Percentiles rank a stretch among this genome's conserved stretches.
These are phyloP conservation scores for Periglandula ipomoeae DNA, from an alignment of 2,329 filamentous ascomycete genomes.

Conservation along the genomic window DNA sequence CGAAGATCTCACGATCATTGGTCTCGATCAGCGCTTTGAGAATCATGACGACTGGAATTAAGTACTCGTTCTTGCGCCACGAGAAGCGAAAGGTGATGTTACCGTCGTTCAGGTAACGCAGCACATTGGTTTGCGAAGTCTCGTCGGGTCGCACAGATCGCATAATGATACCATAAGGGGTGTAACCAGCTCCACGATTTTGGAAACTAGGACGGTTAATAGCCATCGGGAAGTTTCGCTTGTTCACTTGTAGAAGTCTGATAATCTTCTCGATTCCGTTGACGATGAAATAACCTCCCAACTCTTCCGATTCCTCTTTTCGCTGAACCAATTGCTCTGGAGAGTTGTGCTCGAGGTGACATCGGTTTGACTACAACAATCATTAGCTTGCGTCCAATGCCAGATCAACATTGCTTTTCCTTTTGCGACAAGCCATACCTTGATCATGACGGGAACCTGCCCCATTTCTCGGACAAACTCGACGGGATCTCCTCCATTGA, in stretches of 20 bases:
- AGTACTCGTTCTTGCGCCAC: slow-evolving; percentile 93
- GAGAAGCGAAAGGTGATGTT: slow-evolving; percentile 97
- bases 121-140: slow-evolving; percentile 92
- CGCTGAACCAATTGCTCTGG: slow-evolving; percentile 73
- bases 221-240: slow-evolving; percentile 90
- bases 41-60: slow-evolving; percentile 95
- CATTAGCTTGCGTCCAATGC: background rate
- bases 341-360: slow-evolving; percentile 79
- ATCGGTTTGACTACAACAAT: slow-evolving; percentile 65
- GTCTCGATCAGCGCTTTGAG: slow-evolving; percentile 92
- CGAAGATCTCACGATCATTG: slow-evolving; percentile 92
- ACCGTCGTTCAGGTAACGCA: slow-evolving; percentile 92
- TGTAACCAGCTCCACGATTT: slow-evolving; percentile 80
- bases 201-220: slow-evolving; percentile 86
- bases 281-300: slow-evolving; percentile 94
- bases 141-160: slow-evolving; percentile 93
- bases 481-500: slow-evolving; percentile 79
- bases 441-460: slow-evolving; percentile 86
- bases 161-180: slow-evolving; percentile 81
- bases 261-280: slow-evolving; percentile 98
- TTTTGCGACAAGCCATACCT: slow-evolving; percentile 48
- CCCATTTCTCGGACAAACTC: slow-evolving; percentile 81
- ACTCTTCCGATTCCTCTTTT: slow-evolving; percentile 92
- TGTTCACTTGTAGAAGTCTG: slow-evolving; percentile 80
- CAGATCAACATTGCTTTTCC: background rate